Evolutionary conservation across 768 basidiomycete genomes (phyloP).

Genomic region (Amanita polypyramis): DNA sequence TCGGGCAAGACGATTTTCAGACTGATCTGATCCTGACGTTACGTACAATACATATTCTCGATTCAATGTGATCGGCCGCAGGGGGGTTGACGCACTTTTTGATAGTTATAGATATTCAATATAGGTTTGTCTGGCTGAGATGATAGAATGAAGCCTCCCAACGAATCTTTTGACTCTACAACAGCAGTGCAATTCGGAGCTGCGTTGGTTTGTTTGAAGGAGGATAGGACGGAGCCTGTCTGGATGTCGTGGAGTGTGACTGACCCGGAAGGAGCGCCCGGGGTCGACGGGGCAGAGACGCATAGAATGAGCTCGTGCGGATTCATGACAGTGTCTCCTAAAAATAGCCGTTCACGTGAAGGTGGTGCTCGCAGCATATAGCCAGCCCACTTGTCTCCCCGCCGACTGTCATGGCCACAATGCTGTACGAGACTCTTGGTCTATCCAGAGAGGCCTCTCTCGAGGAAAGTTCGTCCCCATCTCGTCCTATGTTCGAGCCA

Average conservation of each 20-base stretch:
- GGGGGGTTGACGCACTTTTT: slow-evolving; percentile 52
- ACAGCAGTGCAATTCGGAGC: slow-evolving; percentile 54
- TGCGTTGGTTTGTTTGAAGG: slow-evolving; percentile 81
- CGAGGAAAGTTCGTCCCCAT: slow-evolving; percentile 49
- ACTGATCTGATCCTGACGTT: slow-evolving; percentile 74
- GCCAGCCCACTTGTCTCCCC: not conserved
- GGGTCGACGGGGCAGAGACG: slow-evolving; percentile 40
- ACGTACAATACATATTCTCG: slow-evolving; percentile 7
- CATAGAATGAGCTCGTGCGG: slow-evolving; percentile 64
- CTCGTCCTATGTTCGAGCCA: not conserved
- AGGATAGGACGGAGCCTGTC: slow-evolving; percentile 62
- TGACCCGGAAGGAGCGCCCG: slow-evolving; percentile 43
- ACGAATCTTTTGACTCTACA: slow-evolving; percentile 54
- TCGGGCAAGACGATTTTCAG: slow-evolving; percentile 85
- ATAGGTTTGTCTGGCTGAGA: slow-evolving; percentile 85
- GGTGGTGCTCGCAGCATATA: not conserved
- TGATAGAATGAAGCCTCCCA: slow-evolving; percentile 78
- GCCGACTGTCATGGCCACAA: slow-evolving; percentile 31
- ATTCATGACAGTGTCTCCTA: slow-evolving; percentile 29
- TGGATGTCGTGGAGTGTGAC: slow-evolving; percentile 77
- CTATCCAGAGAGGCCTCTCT: slow-evolving; percentile 40
- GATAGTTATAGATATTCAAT: slow-evolving; percentile 85
- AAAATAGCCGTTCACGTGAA: slow-evolving; percentile 5
- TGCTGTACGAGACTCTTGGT: slow-evolving; percentile 58
- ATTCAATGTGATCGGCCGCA: not conserved